Percentiles rank a stretch among this genome's conserved stretches.
phyloP scores from a whole-genome alignment of 441 rosid species.

The Capsella rubella region DNA sequence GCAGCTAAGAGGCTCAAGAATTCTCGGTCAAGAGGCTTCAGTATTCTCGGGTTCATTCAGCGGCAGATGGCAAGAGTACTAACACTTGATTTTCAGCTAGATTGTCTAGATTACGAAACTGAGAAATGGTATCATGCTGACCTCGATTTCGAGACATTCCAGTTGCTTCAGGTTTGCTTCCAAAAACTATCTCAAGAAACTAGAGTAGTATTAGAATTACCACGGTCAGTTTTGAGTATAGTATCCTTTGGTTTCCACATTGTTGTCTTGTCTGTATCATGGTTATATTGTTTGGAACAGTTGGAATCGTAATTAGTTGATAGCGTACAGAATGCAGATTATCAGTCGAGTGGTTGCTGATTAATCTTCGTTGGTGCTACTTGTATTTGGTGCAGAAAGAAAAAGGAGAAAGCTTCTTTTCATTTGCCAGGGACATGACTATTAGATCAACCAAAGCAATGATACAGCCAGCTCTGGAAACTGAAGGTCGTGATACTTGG shows the following conservation, averaged over 20 bases:
- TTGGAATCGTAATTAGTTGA: slow-evolving; percentile 5
- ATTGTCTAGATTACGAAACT: slow-evolving; percentile 79
- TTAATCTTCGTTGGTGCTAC: slow-evolving; percentile 28
- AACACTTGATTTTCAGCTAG: slow-evolving; percentile 85
- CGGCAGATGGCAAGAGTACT: slow-evolving; percentile 84
- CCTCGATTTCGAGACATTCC: slow-evolving; percentile 91
- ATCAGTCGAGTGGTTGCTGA: slow-evolving; percentile 8
- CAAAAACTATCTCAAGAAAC: slow-evolving; percentile 1
- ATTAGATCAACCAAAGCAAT: slow-evolving; percentile 85
- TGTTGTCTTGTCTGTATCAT: background rate
- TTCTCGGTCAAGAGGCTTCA: slow-evolving; percentile 73
- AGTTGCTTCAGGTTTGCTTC: slow-evolving; percentile 75
- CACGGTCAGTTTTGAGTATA: background rate
- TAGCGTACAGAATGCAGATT: background rate
- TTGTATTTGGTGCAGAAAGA: slow-evolving; percentile 59
- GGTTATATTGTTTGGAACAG: background rate
- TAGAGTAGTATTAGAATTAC: background rate
- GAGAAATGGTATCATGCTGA: slow-evolving; percentile 97
- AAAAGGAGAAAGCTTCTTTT: slow-evolving; percentile 88
- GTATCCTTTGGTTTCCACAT: background rate
- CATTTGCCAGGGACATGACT: slow-evolving; percentile 91
- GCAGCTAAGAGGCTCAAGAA: slow-evolving; percentile 58
- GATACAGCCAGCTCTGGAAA: slow-evolving; percentile 60
- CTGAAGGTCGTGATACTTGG: slow-evolving; percentile 83
- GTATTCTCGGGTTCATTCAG: slow-evolving; percentile 81